phyloP scores from a whole-genome alignment of 768 basidiomycete species.

The Serendipita vermifera region DNA sequence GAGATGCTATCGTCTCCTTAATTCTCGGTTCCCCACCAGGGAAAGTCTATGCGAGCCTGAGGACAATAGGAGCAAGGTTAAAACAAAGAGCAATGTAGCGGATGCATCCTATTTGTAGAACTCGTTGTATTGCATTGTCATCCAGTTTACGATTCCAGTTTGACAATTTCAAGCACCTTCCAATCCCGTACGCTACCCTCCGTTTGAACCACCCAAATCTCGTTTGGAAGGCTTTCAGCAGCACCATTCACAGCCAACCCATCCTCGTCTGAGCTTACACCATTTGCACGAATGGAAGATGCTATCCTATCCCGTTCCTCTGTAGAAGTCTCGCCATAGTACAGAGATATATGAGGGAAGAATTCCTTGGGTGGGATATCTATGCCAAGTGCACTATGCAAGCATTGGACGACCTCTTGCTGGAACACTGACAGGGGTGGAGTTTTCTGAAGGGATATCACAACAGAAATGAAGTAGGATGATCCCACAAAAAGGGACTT shows the following conservation, averaged over 20 bases:
- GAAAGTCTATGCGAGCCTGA: slow-evolving; percentile 79
- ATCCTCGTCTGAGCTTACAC: background rate
- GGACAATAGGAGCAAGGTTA: slow-evolving; percentile 86
- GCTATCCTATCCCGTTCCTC: slow-evolving; percentile 13
- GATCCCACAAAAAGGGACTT: slow-evolving; percentile 10
- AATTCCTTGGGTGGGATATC: slow-evolving; percentile 1
- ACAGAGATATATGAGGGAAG: slow-evolving; percentile 15
- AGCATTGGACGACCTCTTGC: background rate
- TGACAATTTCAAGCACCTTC: slow-evolving; percentile 14
- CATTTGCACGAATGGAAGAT: slow-evolving; percentile 3
- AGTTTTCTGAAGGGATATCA: slow-evolving; percentile 8
- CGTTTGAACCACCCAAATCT: slow-evolving; percentile 14
- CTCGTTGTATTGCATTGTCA: slow-evolving; percentile 13
- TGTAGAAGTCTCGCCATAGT: slow-evolving; percentile 13
- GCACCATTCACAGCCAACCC: slow-evolving; percentile 11
- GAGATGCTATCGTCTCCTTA: slow-evolving; percentile 89
- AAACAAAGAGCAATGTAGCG: slow-evolving; percentile 81
- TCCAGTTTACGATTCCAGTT: too few relatives aligned
- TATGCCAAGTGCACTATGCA: background rate
- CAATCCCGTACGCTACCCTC: slow-evolving; percentile 13
- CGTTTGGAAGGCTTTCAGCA: slow-evolving; percentile 9
- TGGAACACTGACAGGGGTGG: background rate
- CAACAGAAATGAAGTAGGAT: slow-evolving; percentile 14
- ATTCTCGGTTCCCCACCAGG: slow-evolving; percentile 94
- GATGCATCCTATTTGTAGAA: slow-evolving; percentile 11